Conservation (phyloP, 2,329 filamentous ascomycete species). For the Botrytis elliptica region DNA sequence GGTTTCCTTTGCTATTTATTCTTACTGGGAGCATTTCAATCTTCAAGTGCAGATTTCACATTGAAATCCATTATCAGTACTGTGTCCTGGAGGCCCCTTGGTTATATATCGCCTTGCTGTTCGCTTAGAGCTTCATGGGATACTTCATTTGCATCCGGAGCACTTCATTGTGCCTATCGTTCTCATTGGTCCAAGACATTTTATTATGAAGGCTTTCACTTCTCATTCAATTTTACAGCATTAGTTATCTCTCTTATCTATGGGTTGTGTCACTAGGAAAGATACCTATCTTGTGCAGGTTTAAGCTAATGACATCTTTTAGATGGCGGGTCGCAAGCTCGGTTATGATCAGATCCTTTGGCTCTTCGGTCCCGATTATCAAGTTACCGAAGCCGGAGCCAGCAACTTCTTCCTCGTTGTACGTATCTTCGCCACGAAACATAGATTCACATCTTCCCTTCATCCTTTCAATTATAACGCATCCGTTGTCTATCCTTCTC, state of each 20-base stretch:
- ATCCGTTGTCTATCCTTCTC: neutral
- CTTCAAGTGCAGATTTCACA: neutral
- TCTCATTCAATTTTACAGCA: neutral
- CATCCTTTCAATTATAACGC: neutral
- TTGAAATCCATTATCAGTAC: too few species aligned
- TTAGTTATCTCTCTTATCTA: neutral
- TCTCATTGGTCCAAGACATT: neutral
- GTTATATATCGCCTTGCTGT: neutral
- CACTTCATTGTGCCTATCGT: neutral
- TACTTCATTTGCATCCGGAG: neutral
- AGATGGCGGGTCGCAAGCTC: constrained; percentile 61
- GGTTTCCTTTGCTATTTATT: neutral
- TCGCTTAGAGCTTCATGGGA: neutral
- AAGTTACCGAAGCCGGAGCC: constrained; percentile 77
- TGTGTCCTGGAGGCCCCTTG: neutral
- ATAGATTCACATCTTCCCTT: neutral
- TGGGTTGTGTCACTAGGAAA: neutral
- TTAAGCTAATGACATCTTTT: neutral
- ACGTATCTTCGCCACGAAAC: neutral
- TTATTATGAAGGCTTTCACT: neutral
- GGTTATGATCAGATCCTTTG: constrained; percentile 90
- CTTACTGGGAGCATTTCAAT: neutral
- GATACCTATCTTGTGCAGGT: neutral
- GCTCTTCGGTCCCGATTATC: constrained; percentile 70
- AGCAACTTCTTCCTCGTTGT: constrained; percentile 83